phyloP scores from a whole-genome alignment of 352 stramenopile genomes.

The Phytophthora brassicae region DNA sequence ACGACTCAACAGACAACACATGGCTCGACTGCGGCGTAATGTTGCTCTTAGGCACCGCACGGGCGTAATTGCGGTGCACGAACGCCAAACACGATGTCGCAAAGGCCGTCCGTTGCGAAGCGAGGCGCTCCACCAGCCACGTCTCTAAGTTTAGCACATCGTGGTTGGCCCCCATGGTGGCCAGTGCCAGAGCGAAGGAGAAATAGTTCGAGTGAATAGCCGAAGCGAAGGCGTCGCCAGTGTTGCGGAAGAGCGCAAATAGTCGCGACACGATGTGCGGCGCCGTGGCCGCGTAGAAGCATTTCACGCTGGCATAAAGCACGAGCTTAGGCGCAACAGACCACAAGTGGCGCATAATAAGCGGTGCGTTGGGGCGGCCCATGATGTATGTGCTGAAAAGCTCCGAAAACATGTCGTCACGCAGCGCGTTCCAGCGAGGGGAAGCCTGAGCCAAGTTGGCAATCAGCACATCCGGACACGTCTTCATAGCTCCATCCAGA shows the following conservation, averaged over 20 bases:
- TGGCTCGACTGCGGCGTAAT: constrained; percentile 83
- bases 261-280: constrained; percentile 81
- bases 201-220: constrained; percentile 90
- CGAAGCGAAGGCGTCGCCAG: constrained; percentile 75
- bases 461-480: constrained; percentile 84
- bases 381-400: constrained; percentile 88
- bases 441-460: constrained; percentile 80
- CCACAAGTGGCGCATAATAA: constrained; percentile 89
- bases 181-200: constrained; percentile 80
- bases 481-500: constrained; percentile 80
- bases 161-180: constrained; percentile 86
- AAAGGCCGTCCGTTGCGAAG: constrained; percentile 80
- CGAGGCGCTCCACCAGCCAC: constrained; percentile 80
- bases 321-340: constrained; percentile 86
- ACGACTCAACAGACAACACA: constrained; percentile 81
- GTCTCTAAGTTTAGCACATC: constrained; percentile 83
- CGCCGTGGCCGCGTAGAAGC: constrained; percentile 78
- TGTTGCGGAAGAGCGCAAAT: constrained; percentile 86
- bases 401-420: constrained; percentile 87
- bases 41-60: constrained; percentile 77
- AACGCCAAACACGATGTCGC: constrained; percentile 84
- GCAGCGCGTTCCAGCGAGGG: constrained; percentile 78
- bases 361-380: constrained; percentile 78
- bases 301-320: constrained; percentile 86
- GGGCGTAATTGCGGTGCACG: constrained; percentile 83